These are phyloP conservation scores for Calocera cornea DNA, from an alignment of 768 basidiomycete genomes.

Conservation along the genomic window DNA sequence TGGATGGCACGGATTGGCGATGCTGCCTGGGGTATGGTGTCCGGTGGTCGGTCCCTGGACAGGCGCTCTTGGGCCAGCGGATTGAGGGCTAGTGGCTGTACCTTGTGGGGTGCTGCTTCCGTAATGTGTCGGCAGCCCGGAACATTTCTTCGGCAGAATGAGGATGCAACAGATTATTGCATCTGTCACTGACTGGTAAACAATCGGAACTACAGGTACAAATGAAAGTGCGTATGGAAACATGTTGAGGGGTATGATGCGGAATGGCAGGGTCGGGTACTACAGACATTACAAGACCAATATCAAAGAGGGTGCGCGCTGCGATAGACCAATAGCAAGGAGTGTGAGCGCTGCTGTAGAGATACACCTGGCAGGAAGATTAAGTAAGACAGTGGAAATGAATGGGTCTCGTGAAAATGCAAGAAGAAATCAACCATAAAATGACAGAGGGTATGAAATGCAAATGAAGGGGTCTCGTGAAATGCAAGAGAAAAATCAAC, in stretches of 20 bases:
- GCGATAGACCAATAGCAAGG: too few relatives aligned
- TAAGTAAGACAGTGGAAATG: too few relatives aligned
- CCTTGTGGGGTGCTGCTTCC: slow-evolving; percentile 6
- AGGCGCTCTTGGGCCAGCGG: not conserved
- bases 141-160: not conserved
- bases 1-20: not conserved
- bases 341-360: too few relatives aligned
- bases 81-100: not conserved
- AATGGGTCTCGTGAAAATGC: too few relatives aligned
- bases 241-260: not conserved
- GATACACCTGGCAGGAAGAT: too few relatives aligned
- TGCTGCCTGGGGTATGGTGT: not conserved
- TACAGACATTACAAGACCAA: not conserved
- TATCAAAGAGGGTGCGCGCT: not conserved
- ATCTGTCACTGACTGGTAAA: not conserved
- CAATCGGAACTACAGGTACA: not conserved
- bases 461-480: too few relatives aligned
- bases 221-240: not conserved
- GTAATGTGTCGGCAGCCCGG: not conserved
- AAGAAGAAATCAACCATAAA: too few relatives aligned
- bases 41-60: not conserved
- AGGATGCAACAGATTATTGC: not conserved
- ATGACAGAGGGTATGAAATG: too few relatives aligned
- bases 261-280: not conserved
- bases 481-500: too few relatives aligned